A percentile compares a stretch with the other conserved stretches of the same genome.
phyloP scores from a whole-genome alignment of 1,284 basidiomycete species.

The Cerioporus squamosus region DNA sequence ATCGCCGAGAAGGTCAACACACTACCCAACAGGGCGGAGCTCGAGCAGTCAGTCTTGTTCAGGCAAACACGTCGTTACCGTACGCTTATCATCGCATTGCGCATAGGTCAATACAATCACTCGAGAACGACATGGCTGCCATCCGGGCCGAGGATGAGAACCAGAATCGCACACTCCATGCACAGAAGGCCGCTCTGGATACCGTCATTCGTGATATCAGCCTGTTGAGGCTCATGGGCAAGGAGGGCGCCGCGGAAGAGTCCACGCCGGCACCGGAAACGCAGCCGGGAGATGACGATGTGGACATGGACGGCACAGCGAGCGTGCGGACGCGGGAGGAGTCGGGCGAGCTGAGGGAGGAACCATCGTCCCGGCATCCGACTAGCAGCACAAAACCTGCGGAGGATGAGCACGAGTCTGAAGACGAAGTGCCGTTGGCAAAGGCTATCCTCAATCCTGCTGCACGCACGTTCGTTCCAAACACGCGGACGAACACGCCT shows the following conservation, averaged over 20 bases:
- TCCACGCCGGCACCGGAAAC: slow-evolving; percentile 50
- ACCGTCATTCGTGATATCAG: slow-evolving; percentile 63
- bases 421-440: slow-evolving; percentile 39
- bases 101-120: slow-evolving; percentile 65
- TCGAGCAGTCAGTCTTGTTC: slow-evolving; percentile 59
- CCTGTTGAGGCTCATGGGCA: slow-evolving; percentile 66
- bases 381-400: slow-evolving; percentile 32
- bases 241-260: slow-evolving; percentile 50
- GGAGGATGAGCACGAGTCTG: slow-evolving; percentile 38
- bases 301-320: slow-evolving; percentile 41
- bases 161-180: slow-evolving; percentile 65
- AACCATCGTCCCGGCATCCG: slow-evolving; percentile 9
- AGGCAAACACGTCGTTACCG: not conserved
- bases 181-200: slow-evolving; percentile 71
- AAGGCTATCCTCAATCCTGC: slow-evolving; percentile 37
- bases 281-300: slow-evolving; percentile 36
- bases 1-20: slow-evolving; percentile 81
- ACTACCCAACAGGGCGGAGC: slow-evolving; percentile 73
- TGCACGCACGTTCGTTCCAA: slow-evolving; percentile 40
- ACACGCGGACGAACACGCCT: slow-evolving; percentile 33
- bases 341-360: slow-evolving; percentile 42
- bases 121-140: slow-evolving; percentile 79
- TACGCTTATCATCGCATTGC: not conserved
- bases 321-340: slow-evolving; percentile 33
- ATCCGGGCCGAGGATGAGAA: slow-evolving; percentile 75